A percentile compares a stretch with the other conserved stretches of the same genome.
phyloP scores from a whole-genome alignment of 1,139 yeast genomes.

The Komagataea norvegica region DNA sequence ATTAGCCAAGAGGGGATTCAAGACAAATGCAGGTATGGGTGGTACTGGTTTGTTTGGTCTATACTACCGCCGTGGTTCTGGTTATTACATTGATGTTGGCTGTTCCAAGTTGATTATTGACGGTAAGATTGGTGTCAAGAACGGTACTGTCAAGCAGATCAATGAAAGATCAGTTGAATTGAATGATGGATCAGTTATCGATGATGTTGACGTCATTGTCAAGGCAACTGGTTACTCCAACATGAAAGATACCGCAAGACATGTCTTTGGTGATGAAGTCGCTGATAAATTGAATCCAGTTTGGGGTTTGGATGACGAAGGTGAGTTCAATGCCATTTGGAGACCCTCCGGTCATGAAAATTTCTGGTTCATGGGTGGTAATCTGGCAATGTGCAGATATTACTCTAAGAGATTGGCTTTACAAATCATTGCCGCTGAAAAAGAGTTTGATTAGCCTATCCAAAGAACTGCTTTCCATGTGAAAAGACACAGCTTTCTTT shows the following conservation, averaged over 20 bases:
- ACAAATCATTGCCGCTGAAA: constrained; percentile 31
- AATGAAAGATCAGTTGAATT: constrained; percentile 35
- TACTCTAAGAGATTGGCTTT: constrained; percentile 35
- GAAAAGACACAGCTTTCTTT: not conserved
- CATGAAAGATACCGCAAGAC: constrained; percentile 38
- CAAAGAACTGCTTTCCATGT: not conserved
- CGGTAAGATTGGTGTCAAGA: constrained; percentile 35
- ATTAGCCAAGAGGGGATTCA: constrained; percentile 34
- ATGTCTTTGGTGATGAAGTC: constrained; percentile 34
- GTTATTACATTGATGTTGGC: constrained; percentile 44
- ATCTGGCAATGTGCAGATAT: constrained; percentile 44
- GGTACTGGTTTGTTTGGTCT: constrained; percentile 40
- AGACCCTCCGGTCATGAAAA: constrained; percentile 35
- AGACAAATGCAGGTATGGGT: constrained; percentile 39
- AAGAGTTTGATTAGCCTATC: constrained; percentile 18
- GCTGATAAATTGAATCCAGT: constrained; percentile 33
- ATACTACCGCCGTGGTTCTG: constrained; percentile 40
- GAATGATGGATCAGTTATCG: constrained; percentile 35
- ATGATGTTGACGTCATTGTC: constrained; percentile 36
- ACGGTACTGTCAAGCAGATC: constrained; percentile 34
- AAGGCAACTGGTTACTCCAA: constrained; percentile 43
- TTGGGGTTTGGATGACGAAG: constrained; percentile 37
- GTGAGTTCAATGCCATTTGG: constrained; percentile 36
- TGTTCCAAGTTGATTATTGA: constrained; percentile 36
- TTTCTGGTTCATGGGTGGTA: constrained; percentile 45